Evolutionary conservation across 75 land plant species (phyloP).

Genomic region (Picea sitchensis): DNA sequence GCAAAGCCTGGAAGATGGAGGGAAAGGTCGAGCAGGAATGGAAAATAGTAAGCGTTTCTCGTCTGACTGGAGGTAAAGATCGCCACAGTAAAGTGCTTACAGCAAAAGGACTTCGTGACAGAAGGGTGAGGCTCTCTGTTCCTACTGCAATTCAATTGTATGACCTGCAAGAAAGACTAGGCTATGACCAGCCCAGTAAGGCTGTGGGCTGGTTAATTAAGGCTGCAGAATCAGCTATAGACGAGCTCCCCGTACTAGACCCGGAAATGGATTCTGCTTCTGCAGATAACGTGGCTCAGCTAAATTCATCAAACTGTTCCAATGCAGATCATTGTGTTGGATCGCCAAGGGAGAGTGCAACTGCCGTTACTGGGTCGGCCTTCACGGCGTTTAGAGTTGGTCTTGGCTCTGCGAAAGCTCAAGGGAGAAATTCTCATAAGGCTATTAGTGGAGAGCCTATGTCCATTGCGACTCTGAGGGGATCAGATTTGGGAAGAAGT

Average conservation of each 20-base stretch:
- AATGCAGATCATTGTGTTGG: not conserved
- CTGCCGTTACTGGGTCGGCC: not conserved
- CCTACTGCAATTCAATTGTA: conserved; percentile 90
- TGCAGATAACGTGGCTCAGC: conserved; percentile 3
- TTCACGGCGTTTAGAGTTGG: no score
- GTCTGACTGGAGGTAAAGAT: conserved; percentile 89
- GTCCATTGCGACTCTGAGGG: not conserved
- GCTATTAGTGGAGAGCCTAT: no score
- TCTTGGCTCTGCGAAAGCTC: no score
- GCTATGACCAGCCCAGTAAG: conserved; percentile 88
- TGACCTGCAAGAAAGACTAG: conserved; percentile 85
- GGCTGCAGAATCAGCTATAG: conserved; percentile 63
- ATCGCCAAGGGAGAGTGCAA: not conserved
- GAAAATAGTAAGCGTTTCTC: conserved; percentile 56
- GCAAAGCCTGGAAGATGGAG: not conserved
- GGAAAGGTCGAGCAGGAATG: conserved; percentile 16
- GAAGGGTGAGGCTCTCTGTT: conserved; percentile 83
- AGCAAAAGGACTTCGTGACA: conserved; percentile 80
- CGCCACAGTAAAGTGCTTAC: conserved; percentile 93
- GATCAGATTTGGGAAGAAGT: conserved; percentile 15
- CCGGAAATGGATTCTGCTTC: conserved; percentile 11
- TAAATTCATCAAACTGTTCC: conserved; percentile 9
- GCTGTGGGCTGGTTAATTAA: conserved; percentile 94
- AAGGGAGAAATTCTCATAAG: no score
- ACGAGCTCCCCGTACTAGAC: conserved; percentile 48